These are phyloP conservation scores for Debaryomyces sp. DNA, from an alignment of 1,139 yeast genomes.

Conservation along the genomic window DNA sequence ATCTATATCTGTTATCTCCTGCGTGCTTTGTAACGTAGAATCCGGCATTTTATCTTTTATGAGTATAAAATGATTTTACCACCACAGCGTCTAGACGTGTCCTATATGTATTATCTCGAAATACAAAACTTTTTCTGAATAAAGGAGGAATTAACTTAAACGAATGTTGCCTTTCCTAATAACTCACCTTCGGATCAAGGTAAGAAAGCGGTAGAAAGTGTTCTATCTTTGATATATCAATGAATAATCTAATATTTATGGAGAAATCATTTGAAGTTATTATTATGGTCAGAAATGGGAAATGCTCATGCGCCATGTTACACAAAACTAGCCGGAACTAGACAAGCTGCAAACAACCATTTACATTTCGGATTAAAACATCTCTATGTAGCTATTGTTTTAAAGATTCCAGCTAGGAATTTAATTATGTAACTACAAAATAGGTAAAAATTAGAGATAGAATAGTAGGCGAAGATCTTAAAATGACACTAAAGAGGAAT, in stretches of 20 bases:
- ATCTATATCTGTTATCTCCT: slow-evolving; percentile 9
- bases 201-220: background rate
- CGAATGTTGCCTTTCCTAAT: background rate
- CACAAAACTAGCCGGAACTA: slow-evolving; percentile 1
- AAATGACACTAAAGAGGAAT: background rate
- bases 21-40: background rate
- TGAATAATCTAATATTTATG: background rate
- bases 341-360: background rate
- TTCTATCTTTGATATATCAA: background rate
- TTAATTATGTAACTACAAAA: background rate
- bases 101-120: background rate
- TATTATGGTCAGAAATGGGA: slow-evolving; percentile 4
- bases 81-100: slow-evolving; percentile 2
- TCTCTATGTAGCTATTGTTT: slow-evolving; percentile 1
- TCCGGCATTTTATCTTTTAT: background rate
- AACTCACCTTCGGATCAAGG: background rate
- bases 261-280: slow-evolving; percentile 2
- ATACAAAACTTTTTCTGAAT: background rate
- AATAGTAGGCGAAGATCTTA: background rate
- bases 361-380: slow-evolving; percentile 5
- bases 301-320: slow-evolving; percentile 4
- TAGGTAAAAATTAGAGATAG: background rate
- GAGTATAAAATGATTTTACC: background rate
- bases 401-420: background rate
- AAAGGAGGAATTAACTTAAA: background rate